Percentiles rank a stretch among this genome's conserved stretches.
These are phyloP conservation scores for Gaertneriomyces semiglobifer DNA, from an alignment of 192 early-diverging fungal species.

Conservation along the genomic window DNA sequence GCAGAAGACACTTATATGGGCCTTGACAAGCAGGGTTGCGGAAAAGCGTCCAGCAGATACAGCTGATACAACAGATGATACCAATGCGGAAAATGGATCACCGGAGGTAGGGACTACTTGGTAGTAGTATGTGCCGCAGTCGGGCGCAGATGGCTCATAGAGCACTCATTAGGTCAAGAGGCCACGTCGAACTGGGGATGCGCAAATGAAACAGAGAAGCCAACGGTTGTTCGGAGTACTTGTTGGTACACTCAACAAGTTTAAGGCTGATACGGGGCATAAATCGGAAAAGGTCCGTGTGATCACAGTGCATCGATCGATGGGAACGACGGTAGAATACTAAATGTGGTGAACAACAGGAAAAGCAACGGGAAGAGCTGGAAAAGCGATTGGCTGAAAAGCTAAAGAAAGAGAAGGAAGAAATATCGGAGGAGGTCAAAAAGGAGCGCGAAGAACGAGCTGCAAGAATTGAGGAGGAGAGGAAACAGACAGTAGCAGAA, in stretches of 20 bases:
- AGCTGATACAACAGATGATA: too few species aligned
- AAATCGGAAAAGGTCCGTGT: constrained; percentile 24
- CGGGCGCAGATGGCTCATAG: too few species aligned
- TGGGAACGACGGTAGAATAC: neutral
- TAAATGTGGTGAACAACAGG: neutral
- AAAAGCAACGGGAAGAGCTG: constrained; percentile 24
- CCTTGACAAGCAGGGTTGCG: too few species aligned
- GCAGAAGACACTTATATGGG: too few species aligned
- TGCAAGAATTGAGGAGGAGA: neutral
- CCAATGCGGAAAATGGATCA: too few species aligned
- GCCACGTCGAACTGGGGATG: constrained; percentile 22
- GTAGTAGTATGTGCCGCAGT: too few species aligned
- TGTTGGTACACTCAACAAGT: constrained; percentile 15
- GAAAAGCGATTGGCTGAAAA: constrained; percentile 24
- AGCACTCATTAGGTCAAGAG: neutral
- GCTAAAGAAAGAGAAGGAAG: constrained; percentile 30
- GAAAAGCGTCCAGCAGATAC: too few species aligned
- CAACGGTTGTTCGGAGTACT: constrained; percentile 19
- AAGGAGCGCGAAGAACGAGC: constrained; percentile 7
- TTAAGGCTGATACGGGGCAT: constrained; percentile 1
- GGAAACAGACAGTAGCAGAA: constrained; percentile 4
- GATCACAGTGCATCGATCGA: neutral
- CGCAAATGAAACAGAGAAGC: constrained; percentile 12
- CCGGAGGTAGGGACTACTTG: too few species aligned
- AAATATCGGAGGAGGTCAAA: constrained; percentile 14